A percentile compares a stretch with the other conserved stretches of the same genome.
Evolutionary conservation across 345 rosid genomes (phyloP).

Genomic region (Lepidium aucheri): DNA sequence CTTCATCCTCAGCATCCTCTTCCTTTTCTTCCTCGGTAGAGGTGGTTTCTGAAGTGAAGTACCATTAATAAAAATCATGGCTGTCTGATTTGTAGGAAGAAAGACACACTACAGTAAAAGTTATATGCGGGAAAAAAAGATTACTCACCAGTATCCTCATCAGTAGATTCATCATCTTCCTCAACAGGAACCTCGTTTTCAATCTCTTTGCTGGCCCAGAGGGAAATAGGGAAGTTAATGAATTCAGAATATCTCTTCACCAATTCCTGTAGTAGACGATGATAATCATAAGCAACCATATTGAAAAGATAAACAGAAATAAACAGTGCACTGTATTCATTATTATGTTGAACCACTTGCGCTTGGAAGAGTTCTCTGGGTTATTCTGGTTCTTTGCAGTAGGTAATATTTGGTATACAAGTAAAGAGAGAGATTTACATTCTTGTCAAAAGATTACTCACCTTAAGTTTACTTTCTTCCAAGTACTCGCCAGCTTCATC

Average conservation of each 20-base stretch:
- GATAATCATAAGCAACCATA: not conserved
- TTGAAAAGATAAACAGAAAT: not conserved
- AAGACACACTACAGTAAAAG: not conserved
- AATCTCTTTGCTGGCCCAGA: slow-evolving; percentile 94
- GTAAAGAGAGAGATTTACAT: not conserved
- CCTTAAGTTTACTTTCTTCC: slow-evolving; percentile 91
- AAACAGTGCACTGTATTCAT: not conserved
- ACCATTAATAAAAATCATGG: slow-evolving; percentile 21
- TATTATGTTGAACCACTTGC: not conserved
- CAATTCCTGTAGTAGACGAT: slow-evolving; percentile 52
- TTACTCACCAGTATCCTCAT: slow-evolving; percentile 61
- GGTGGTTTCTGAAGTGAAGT: slow-evolving; percentile 35
- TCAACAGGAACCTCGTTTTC: slow-evolving; percentile 87
- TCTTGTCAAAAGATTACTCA: slow-evolving; percentile 16
- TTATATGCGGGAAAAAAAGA: not conserved
- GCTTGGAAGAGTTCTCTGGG: not conserved
- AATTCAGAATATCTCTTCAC: slow-evolving; percentile 97
- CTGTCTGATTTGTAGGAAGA: not conserved
- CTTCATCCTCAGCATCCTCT: slow-evolving; percentile 64
- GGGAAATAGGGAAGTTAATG: slow-evolving; percentile 84
- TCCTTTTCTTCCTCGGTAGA: slow-evolving; percentile 62
- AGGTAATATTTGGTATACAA: not conserved
- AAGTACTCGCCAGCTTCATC: slow-evolving; percentile 96
- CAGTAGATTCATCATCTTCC: slow-evolving; percentile 79
- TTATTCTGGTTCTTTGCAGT: not conserved